Evolutionary conservation across 2,329 filamentous ascomycete species (phyloP).

Genomic region (Hymenoscyphus albidus): DNA sequence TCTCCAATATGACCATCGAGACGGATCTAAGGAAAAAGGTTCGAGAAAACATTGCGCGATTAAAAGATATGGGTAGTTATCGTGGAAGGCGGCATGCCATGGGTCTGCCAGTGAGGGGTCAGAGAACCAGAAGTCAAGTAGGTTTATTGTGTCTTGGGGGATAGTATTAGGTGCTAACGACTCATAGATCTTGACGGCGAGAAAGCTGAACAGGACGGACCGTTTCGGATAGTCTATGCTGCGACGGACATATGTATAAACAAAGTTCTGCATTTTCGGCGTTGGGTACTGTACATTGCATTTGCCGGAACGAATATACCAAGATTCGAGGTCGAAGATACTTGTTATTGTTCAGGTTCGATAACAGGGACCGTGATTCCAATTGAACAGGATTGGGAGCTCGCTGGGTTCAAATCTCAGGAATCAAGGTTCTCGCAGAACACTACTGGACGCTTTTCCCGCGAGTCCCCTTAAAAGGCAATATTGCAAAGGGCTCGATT

Average conservation of each 20-base stretch:
- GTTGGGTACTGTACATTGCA: conserved; percentile 2
- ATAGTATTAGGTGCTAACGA: conserved; percentile 15
- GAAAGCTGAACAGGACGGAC: conserved; percentile 52
- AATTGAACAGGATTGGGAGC: too few relatives aligned
- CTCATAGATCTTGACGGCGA: conserved; percentile 53
- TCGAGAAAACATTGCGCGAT: conserved; percentile 76
- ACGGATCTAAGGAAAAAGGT: conserved; percentile 77
- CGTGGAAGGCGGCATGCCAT: conserved; percentile 88
- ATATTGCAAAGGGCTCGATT: too few relatives aligned
- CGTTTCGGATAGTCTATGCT: neutral
- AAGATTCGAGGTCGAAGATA: conserved; percentile 3
- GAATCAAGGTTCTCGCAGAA: too few relatives aligned
- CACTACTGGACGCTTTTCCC: too few relatives aligned
- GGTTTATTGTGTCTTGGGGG: conserved; percentile 12
- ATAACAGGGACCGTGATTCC: too few relatives aligned
- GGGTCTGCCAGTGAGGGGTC: conserved; percentile 85
- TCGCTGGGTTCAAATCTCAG: too few relatives aligned
- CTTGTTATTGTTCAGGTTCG: too few relatives aligned
- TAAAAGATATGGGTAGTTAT: conserved; percentile 90
- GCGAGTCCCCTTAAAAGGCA: too few relatives aligned
- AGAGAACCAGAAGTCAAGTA: conserved; percentile 77
- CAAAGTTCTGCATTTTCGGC: conserved; percentile 10
- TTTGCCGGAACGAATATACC: conserved; percentile 8
- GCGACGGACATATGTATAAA: conserved; percentile 1
- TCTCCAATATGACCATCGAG: conserved; percentile 91